Conservation (phyloP, 345 rosid genomes). For the Erucastrum elatum region DNA sequence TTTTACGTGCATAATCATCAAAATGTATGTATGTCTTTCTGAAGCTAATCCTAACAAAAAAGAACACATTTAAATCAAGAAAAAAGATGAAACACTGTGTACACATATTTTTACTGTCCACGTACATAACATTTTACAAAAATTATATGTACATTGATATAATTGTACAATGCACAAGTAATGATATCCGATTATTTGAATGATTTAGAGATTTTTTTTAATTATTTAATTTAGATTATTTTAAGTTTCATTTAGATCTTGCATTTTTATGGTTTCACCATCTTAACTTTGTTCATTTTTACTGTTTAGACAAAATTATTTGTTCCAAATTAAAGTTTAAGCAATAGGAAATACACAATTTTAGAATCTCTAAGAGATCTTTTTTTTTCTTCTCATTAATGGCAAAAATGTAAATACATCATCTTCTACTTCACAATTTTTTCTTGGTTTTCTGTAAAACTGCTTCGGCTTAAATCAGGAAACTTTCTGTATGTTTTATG, state of each 20-base stretch:
- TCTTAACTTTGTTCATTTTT: not conserved
- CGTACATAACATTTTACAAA: too few species aligned
- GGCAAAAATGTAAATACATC: not conserved
- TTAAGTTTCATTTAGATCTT: not conserved
- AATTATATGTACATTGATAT: too few species aligned
- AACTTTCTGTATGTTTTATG: not conserved
- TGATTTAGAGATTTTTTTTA: not conserved
- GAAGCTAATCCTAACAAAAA: too few species aligned
- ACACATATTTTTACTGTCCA: too few species aligned
- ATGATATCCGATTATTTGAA: not conserved
- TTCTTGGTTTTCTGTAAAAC: too few species aligned
- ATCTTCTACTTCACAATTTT: not conserved
- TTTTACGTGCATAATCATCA: too few species aligned
- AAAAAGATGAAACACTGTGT: too few species aligned
- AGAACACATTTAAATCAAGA: too few species aligned
- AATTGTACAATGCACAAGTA: too few species aligned
- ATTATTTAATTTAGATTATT: too few species aligned
- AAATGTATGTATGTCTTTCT: too few species aligned
- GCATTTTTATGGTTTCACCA: not conserved
- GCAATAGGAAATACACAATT: not conserved
- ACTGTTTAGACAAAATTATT: not conserved
- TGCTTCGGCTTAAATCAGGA: not conserved
- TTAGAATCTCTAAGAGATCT: not conserved
- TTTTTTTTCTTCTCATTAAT: not conserved
- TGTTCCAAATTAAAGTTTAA: not conserved